A percentile compares a stretch with the other conserved stretches of the same genome.
These are phyloP conservation scores for Populus trichocarpa DNA, from an alignment of 441 rosid genomes.

Conservation along the genomic window DNA sequence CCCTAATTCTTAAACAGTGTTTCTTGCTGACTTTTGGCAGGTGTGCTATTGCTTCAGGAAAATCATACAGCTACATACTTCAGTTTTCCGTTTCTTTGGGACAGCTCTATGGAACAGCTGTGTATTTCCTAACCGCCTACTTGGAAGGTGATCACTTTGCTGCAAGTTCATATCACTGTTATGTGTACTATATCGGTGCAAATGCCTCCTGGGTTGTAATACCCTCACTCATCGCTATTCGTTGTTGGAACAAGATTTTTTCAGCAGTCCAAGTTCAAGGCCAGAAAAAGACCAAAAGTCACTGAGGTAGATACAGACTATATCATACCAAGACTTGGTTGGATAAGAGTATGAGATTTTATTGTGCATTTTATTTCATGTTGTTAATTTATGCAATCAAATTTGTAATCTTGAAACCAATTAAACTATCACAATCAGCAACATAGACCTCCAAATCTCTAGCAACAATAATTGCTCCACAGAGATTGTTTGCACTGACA, in stretches of 20 bases:
- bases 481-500: neutral
- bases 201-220: slow-evolving; percentile 73
- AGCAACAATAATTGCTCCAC: neutral
- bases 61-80: slow-evolving; percentile 70
- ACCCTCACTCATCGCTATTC: slow-evolving; percentile 53
- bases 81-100: slow-evolving; percentile 78
- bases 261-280: slow-evolving; percentile 31
- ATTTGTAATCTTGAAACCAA: slow-evolving; percentile 2
- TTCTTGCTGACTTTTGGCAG: slow-evolving; percentile 30
- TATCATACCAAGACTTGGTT: neutral
- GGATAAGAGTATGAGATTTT: neutral
- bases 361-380: neutral
- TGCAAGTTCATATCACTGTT: slow-evolving; percentile 51
- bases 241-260: slow-evolving; percentile 78
- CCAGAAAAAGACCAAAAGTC: slow-evolving; percentile 54
- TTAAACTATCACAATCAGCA: neutral
- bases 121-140: slow-evolving; percentile 68
- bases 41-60: slow-evolving; percentile 72
- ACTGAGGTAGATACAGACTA: slow-evolving; percentile 26
- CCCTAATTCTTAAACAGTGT: neutral
- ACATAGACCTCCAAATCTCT: neutral
- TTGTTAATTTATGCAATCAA: neutral
- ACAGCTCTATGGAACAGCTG: slow-evolving; percentile 81
- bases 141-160: slow-evolving; percentile 88
- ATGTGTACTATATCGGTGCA: slow-evolving; percentile 59